Conservation (phyloP, 768 basidiomycete species). For the Lenzites betulinus region DNA sequence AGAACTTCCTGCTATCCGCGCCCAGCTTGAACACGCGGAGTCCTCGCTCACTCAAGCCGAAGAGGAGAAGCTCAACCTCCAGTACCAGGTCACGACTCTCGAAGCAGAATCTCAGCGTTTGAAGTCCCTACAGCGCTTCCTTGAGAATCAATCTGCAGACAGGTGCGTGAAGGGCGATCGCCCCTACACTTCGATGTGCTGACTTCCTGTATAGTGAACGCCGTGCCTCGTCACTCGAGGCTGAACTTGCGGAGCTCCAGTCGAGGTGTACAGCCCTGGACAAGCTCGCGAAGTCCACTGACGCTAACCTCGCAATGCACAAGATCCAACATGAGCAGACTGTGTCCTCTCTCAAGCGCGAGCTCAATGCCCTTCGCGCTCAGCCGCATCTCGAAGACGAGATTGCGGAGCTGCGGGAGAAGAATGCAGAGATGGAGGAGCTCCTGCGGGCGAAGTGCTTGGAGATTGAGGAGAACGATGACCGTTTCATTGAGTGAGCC, state of each 20-base stretch:
- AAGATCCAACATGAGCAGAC: slow-evolving; percentile 68
- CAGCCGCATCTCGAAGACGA: slow-evolving; percentile 57
- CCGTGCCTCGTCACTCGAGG: slow-evolving; percentile 44
- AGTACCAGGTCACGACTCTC: slow-evolving; percentile 57
- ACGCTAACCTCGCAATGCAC: slow-evolving; percentile 67
- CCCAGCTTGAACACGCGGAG: slow-evolving; percentile 45
- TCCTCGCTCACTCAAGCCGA: slow-evolving; percentile 39
- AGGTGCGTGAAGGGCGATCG: slow-evolving; percentile 42
- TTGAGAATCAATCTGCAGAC: slow-evolving; percentile 66
- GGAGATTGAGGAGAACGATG: slow-evolving; percentile 86
- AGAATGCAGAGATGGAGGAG: slow-evolving; percentile 76
- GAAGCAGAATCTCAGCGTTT: slow-evolving; percentile 68
- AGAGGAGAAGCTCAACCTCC: slow-evolving; percentile 53
- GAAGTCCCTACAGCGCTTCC: slow-evolving; percentile 58
- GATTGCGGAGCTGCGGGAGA: slow-evolving; percentile 64
- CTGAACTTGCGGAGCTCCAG: slow-evolving; percentile 40
- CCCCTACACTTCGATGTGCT: background rate
- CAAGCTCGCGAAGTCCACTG: slow-evolving; percentile 46
- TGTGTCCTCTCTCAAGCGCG: slow-evolving; percentile 55
- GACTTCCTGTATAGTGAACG: slow-evolving; percentile 9
- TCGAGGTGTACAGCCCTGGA: slow-evolving; percentile 27
- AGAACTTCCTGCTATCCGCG: slow-evolving; percentile 34
- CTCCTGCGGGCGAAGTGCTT: slow-evolving; percentile 65
- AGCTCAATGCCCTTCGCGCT: slow-evolving; percentile 53
- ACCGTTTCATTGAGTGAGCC: slow-evolving; percentile 76